Conservation (phyloP, 345 rosid genomes). For the Gossypium anomalum region DNA sequence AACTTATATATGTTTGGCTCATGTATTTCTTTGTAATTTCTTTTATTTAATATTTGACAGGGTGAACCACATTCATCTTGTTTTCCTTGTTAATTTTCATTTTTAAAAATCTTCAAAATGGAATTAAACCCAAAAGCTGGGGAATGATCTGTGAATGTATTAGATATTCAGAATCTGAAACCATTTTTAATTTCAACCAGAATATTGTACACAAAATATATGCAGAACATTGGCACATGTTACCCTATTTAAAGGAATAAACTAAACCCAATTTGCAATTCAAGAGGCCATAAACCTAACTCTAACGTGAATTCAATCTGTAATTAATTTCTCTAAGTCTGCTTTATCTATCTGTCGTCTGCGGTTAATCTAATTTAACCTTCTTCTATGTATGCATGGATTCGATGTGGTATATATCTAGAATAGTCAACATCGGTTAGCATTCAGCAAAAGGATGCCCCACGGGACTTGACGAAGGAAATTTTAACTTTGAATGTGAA, state of each 20-base stretch:
- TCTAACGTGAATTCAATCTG: too few relatives aligned
- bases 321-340: too few relatives aligned
- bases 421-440: neutral
- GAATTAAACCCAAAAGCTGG: too few relatives aligned
- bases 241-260: neutral
- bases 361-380: too few relatives aligned
- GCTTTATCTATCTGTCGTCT: too few relatives aligned
- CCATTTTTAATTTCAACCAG: neutral
- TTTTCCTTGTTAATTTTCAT: too few relatives aligned
- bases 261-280: neutral
- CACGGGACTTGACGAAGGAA: neutral
- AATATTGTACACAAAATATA: conserved; percentile 4
- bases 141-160: too few relatives aligned
- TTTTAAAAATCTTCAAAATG: too few relatives aligned
- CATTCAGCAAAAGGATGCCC: conserved; percentile 6
- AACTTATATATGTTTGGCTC: neutral
- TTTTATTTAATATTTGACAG: too few relatives aligned
- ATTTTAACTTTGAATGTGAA: neutral
- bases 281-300: too few relatives aligned
- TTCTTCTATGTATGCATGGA: too few relatives aligned
- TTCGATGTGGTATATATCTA: neutral
- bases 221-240: neutral
- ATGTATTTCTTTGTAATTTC: neutral
- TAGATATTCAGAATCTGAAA: conserved; percentile 1
- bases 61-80: too few relatives aligned